Percentiles rank a stretch among this genome's conserved stretches.
These are phyloP conservation scores for Canavalia gladiata DNA, from an alignment of 306 rosid genomes.

Conservation along the genomic window DNA sequence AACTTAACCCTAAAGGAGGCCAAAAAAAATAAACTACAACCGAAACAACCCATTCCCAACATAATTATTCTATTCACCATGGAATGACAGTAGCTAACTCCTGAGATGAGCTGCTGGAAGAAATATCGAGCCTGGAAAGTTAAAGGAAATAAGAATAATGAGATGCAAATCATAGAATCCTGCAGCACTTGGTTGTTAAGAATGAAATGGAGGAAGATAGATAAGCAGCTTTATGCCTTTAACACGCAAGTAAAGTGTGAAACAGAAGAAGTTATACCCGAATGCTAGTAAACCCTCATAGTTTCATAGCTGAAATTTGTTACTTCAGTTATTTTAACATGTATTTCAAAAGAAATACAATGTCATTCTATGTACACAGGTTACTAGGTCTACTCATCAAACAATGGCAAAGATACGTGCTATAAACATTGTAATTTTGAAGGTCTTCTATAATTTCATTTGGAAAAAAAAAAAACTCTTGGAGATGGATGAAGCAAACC, in stretches of 20 bases:
- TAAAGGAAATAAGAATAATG: conserved; percentile 29
- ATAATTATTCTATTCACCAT: conserved; percentile 57
- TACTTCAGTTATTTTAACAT: conserved; percentile 19
- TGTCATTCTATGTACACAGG: conserved; percentile 11
- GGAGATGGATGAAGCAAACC: conserved; percentile 50
- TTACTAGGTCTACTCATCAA: conserved; percentile 30
- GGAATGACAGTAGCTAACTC: conserved; percentile 84
- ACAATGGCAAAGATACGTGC: conserved; percentile 28
- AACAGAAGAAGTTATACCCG: background rate
- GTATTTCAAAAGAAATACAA: conserved; percentile 22
- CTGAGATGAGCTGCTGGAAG: conserved; percentile 96
- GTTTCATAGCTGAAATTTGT: background rate
- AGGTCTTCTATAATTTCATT: background rate
- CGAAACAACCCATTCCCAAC: background rate
- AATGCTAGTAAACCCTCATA: conserved; percentile 5
- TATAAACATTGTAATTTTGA: background rate
- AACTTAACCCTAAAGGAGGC: conserved; percentile 14
- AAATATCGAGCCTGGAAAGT: conserved; percentile 82
- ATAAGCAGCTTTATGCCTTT: background rate
- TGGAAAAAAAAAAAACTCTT: background rate
- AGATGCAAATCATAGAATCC: conserved; percentile 36
- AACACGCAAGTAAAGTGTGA: background rate
- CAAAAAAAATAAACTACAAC: conserved; percentile 22
- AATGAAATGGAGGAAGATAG: background rate
- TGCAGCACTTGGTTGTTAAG: conserved; percentile 29